Base-by-base conservation (phyloP, 2,329 filamentous ascomycete species). In the Lizonia empirigonia region DNA sequence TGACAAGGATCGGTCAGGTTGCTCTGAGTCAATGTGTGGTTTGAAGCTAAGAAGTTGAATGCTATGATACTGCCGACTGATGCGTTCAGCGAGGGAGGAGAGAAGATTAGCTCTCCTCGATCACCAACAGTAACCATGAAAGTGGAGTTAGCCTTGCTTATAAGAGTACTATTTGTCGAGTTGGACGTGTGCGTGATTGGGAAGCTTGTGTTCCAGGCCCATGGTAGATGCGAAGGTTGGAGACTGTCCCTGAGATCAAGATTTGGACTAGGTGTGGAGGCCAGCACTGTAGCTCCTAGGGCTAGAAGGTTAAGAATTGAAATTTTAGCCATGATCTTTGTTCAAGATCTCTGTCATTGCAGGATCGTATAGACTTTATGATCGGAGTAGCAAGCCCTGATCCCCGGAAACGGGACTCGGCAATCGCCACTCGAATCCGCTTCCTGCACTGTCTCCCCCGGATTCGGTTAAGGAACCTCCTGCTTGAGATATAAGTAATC, bases 11-110 rank as follows among this genome's bases (percentile, higher is more conserved):
- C 18, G 13, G 16, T 19, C 15, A 57, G 10, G 12, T 32, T 30
- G 33, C 52, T 56, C 32, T 56, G 36, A 2, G 55, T 56, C 13
- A 60, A 44, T 29, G 53, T 60, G 29, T 60, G 40, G 35, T 60
- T 58, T 1, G 48, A 32, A 10, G 6, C 38, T 1, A 58, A 48
- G 30, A 60, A 60, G 34, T 60, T 41, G 20, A 60, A 60, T 3
- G 30, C 33, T 15, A 58, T 41, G 9, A 48, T 41, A 13, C 37
- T 48, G 23, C 58, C 44, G 24, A 44, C 26, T 10, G 45, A 44
- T 15, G 44, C 47, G 30, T 54, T 55, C 10, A 60, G 20, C 7
- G 35, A 51, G 13, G 33, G 23, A 15, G 48, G 53, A 18, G 34
- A 41, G 19, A 58, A 58, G 7, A 37, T 24, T 6, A 58, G 50